A percentile compares a stretch with the other conserved stretches of the same genome.
phyloP scores from a whole-genome alignment of 371 early-diverging fungal genomes.

The Mortierella sp. region DNA sequence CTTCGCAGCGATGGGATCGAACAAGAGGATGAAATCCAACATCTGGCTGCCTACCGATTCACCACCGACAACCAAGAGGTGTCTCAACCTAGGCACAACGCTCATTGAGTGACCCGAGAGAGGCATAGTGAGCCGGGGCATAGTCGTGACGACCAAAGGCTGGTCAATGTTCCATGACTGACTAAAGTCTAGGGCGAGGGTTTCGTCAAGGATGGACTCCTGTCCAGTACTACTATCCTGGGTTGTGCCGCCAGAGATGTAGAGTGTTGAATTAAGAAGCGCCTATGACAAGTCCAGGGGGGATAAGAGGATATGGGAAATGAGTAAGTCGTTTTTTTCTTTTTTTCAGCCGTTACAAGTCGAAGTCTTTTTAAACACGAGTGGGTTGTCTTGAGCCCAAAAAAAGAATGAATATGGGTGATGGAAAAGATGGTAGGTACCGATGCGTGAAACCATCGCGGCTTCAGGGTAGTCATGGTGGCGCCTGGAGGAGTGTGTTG shows the following conservation, averaged over 20 bases:
- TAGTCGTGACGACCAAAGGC: conserved; percentile 20
- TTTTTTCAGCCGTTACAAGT: not conserved
- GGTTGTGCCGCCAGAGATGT: conserved; percentile 36
- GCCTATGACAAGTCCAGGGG: conserved; percentile 10
- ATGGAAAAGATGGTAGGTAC: conserved; percentile 17
- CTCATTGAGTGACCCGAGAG: conserved; percentile 48
- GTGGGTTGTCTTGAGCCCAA: not conserved
- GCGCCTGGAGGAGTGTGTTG: not conserved
- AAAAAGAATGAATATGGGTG: not conserved
- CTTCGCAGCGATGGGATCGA: conserved; percentile 1
- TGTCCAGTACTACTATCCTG: not conserved
- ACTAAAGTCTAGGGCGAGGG: conserved; percentile 33
- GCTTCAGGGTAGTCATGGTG: conserved; percentile 26
- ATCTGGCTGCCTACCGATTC: conserved; percentile 23
- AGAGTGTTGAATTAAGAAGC: conserved; percentile 29
- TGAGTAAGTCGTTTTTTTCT: not conserved
- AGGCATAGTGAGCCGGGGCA: conserved; percentile 27
- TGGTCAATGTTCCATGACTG: conserved; percentile 33
- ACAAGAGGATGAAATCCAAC: conserved; percentile 17
- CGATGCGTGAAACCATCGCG: conserved; percentile 45
- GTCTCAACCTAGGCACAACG: conserved; percentile 21
- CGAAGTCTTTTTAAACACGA: not conserved
- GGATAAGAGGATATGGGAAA: not conserved
- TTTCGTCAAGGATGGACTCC: conserved; percentile 27
- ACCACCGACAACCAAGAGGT: conserved; percentile 42